Percentiles rank a stretch among this genome's conserved stretches.
Conservation (phyloP, 345 rosid species). For the Balakata baccata region DNA sequence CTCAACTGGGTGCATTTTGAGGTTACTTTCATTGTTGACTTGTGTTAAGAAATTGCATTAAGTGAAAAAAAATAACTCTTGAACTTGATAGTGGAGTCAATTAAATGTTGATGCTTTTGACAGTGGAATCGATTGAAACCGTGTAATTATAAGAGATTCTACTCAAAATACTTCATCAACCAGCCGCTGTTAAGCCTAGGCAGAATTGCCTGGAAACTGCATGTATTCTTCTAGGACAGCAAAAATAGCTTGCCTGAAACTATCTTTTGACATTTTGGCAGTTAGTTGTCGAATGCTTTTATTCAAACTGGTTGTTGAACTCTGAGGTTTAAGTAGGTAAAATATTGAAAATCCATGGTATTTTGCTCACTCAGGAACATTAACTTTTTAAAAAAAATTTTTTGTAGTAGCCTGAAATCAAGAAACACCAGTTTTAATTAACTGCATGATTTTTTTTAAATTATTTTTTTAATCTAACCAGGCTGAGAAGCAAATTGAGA, state of each 20-base stretch:
- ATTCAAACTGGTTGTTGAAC: background rate
- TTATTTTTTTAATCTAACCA: constrained; percentile 22
- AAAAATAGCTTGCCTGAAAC: background rate
- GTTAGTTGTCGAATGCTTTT: background rate
- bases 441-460: background rate
- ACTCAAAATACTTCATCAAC: background rate
- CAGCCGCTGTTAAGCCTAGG: background rate
- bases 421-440: background rate
- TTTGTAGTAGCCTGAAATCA: no score
- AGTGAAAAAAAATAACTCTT: background rate
- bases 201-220: background rate
- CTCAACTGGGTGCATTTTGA: no score
- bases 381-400: no score
- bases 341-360: no score
- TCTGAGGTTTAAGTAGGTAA: no score
- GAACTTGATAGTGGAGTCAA: background rate
- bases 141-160: background rate
- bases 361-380: no score
- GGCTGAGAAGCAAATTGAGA: constrained; percentile 98
- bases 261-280: background rate
- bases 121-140: background rate
- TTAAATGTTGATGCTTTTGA: no score
- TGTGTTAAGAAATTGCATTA: no score
- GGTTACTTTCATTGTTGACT: no score
- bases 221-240: background rate